A percentile compares a stretch with the other conserved stretches of the same genome.
These are phyloP conservation scores for Cordyceps cateniannulata DNA, from an alignment of 2,329 filamentous ascomycete genomes.

Conservation along the genomic window DNA sequence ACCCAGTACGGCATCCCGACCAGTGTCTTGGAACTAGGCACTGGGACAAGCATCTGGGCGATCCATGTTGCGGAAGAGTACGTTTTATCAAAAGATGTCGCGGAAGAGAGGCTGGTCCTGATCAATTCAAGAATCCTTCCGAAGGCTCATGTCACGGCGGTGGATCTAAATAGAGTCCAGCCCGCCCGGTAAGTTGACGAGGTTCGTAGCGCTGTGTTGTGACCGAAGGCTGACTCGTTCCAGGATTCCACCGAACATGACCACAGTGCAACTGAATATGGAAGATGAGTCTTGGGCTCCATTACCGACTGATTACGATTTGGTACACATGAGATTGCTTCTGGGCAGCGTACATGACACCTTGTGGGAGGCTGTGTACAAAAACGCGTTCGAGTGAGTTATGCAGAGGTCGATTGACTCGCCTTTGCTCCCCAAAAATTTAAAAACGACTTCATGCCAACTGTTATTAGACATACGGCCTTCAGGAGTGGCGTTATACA, in stretches of 20 bases:
- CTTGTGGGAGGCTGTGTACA: constrained; percentile 67
- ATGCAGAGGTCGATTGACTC: not conserved
- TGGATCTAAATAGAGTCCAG: constrained; percentile 35
- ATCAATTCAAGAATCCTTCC: constrained; percentile 11
- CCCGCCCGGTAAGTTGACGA: constrained; percentile 26
- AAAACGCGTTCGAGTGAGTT: constrained; percentile 54
- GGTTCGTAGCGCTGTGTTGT: not conserved
- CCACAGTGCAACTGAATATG: constrained; percentile 60
- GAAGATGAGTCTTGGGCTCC: constrained; percentile 60
- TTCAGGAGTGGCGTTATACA: constrained; percentile 73
- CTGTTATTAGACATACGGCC: constrained; percentile 60
- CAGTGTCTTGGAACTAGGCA: constrained; percentile 62
- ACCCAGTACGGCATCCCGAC: constrained; percentile 12
- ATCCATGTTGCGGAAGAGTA: constrained; percentile 73
- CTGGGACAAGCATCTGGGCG: constrained; percentile 86
- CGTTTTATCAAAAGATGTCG: constrained; percentile 23
- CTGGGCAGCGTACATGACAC: constrained; percentile 64
- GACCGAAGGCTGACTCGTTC: constrained; percentile 15
- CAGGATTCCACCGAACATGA: constrained; percentile 61
- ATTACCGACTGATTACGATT: constrained; percentile 54
- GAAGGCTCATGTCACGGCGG: constrained; percentile 28
- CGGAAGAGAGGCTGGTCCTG: not conserved
- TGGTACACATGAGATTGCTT: constrained; percentile 78
- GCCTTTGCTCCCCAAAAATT: no score
- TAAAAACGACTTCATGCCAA: not conserved